Conservation (phyloP, 2,329 filamentous ascomycete genomes). For the Penicillium olsonii region DNA sequence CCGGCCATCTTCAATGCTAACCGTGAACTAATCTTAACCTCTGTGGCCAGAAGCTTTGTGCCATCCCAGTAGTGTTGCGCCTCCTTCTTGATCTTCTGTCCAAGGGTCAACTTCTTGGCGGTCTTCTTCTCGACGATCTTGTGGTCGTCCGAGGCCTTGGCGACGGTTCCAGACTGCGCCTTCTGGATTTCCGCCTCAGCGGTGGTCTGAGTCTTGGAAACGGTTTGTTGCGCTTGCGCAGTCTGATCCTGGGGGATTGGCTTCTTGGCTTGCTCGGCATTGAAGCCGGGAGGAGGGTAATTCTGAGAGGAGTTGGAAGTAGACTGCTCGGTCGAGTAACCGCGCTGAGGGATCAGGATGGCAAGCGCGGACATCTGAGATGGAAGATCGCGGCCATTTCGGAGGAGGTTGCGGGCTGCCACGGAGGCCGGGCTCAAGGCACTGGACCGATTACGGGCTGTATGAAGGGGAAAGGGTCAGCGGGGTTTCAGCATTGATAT, state of each 20-base stretch:
- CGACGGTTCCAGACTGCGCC: slow-evolving; percentile 61
- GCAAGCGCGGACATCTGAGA: slow-evolving; percentile 58
- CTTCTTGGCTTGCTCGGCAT: slow-evolving; percentile 85
- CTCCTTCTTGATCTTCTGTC: slow-evolving; percentile 95
- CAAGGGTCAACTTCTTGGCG: slow-evolving; percentile 82
- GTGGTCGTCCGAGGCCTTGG: slow-evolving; percentile 58
- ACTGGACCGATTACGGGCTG: slow-evolving; percentile 36
- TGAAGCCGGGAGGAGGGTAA: slow-evolving; percentile 85
- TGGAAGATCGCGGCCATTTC: slow-evolving; percentile 44
- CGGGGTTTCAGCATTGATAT: neutral
- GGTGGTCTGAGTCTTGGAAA: slow-evolving; percentile 7
- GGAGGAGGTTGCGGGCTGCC: slow-evolving; percentile 34
- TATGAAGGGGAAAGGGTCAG: slow-evolving; percentile 8
- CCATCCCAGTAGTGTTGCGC: slow-evolving; percentile 96
- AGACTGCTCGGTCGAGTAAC: slow-evolving; percentile 60
- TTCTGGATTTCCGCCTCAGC: slow-evolving; percentile 44
- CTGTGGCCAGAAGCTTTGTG: slow-evolving; percentile 87
- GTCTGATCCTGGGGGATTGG: slow-evolving; percentile 64
- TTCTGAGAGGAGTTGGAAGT: slow-evolving; percentile 52
- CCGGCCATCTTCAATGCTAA: slow-evolving; percentile 96
- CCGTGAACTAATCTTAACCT: slow-evolving; percentile 88
- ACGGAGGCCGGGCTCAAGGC: slow-evolving; percentile 30
- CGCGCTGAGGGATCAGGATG: slow-evolving; percentile 56
- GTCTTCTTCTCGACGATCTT: slow-evolving; percentile 68
- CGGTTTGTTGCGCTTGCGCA: slow-evolving; percentile 24